phyloP scores from a whole-genome alignment of 2,329 filamentous ascomycete genomes.

The Arthrobotrys musiformis region DNA sequence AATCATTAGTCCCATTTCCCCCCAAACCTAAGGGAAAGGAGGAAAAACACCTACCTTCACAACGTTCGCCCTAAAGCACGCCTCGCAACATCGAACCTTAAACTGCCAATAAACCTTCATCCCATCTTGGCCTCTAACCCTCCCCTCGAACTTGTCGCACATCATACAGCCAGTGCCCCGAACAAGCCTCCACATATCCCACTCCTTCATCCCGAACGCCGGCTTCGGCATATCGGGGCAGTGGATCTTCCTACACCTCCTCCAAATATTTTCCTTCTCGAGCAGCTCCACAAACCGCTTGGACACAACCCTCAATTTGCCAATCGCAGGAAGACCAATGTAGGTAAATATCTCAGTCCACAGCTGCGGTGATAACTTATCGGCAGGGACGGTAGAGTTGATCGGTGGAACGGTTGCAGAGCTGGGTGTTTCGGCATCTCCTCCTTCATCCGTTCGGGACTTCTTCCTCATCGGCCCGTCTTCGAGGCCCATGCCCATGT shows the following conservation, averaged over 20 bases:
- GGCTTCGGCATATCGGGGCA: slow-evolving; percentile 76
- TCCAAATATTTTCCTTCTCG: slow-evolving; percentile 57
- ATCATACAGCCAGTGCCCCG: slow-evolving; percentile 74
- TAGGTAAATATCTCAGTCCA: slow-evolving; percentile 55
- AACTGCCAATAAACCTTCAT: slow-evolving; percentile 71
- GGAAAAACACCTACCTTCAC: slow-evolving; percentile 71
- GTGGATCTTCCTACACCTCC: slow-evolving; percentile 56
- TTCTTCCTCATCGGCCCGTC: slow-evolving; percentile 32
- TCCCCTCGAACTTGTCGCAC: slow-evolving; percentile 67
- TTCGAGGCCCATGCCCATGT: neutral
- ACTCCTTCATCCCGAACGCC: slow-evolving; percentile 72
- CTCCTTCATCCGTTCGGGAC: slow-evolving; percentile 15
- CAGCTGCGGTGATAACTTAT: slow-evolving; percentile 11
- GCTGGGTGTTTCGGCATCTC: slow-evolving; percentile 3
- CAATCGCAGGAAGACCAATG: slow-evolving; percentile 36
- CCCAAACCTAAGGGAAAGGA: slow-evolving; percentile 18
- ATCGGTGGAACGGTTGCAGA: neutral
- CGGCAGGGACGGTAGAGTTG: neutral
- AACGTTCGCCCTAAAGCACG: slow-evolving; percentile 71
- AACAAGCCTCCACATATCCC: slow-evolving; percentile 79
- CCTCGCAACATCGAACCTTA: slow-evolving; percentile 72
- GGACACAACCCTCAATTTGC: slow-evolving; percentile 48
- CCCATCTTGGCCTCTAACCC: slow-evolving; percentile 54
- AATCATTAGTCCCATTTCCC: slow-evolving; percentile 16
- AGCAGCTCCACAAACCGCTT: slow-evolving; percentile 55